Base-by-base conservation (phyloP, 768 basidiomycete genomes). In the Auriscalpium vulgare region DNA sequence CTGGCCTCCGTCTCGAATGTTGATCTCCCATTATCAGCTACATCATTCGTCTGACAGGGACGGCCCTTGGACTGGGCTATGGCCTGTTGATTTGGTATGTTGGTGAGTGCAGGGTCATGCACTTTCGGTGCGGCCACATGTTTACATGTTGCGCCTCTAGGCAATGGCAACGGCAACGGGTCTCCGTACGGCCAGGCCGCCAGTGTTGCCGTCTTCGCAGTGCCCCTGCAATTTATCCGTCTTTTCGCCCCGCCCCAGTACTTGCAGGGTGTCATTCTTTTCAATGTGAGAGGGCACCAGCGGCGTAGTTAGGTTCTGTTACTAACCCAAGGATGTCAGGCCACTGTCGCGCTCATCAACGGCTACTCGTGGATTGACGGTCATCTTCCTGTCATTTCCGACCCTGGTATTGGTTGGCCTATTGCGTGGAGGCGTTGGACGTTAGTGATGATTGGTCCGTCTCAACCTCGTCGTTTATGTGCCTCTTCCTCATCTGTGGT, bases 291-390 rank as follows among this genome's bases (percentile, higher is more conserved):
- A 69, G 29, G 23, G 7, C 29, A 21, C 50, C 34, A 13, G 29
- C 37, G 14, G 29, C 37, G 21, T 46, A 29, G 2, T 29, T 7
- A 2, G 4, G 29, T 5, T 29, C 29, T 29, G 29, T 29, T 4
- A 29, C 29, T 29, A 7, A 29, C 29, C 29, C 1, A 29, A 29
- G 29, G 29, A 29, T 7, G 56, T 48, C 63, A 79, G 71, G 68
- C 69, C 0, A 80, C 77, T 2, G 70, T 74, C 50, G 65, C 69
- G 8, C 72, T 82, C 17, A 69, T 79, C 14, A 66, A 80, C 2
- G 82, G 82, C 0, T 84, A 83, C 62, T 76, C 77, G 0, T 83
- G 79, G 79, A 71, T 83, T 43, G 82, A 84, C 57, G 75, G 73
- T 3, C 77, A 83, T 61, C 59, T 78, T 2, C 61, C 65, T 2